Evolutionary conservation across 257 asterid genomes (phyloP), one percentile per base, ranked within the genome.

Genomic region (Nicotiana obtusifolia): DNA sequence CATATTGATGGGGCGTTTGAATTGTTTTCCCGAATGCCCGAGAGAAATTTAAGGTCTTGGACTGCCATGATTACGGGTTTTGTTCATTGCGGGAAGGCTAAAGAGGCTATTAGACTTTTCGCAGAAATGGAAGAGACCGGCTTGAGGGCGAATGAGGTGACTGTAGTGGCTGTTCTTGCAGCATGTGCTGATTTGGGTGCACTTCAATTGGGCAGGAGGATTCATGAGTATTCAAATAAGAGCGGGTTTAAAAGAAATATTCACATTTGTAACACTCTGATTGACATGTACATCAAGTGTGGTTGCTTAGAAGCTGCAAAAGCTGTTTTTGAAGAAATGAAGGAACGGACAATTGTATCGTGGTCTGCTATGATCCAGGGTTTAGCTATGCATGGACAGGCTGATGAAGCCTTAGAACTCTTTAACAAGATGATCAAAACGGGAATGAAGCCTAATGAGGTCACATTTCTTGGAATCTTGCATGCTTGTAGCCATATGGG

Each of bases 291-390:
- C 76, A 83, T 88, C 17, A 91, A 93, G 61, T 90, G 97, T 79
- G 97, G 97, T 59, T 87, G 88, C 81, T 64, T 91, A 64, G 82
- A 90, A 66, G 87, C 86, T 61, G 95, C 97, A n/a, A 66, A 5
- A 19, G 80, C 16, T 75, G 91, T 91, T 20, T 93, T 93, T 13
- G 80, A 81, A 68, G 87, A 78, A 24, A 86, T 91, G 91, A 82
- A 88, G 26, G 88, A 83, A 57, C 86, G 85, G 4, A 88, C 94
- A 5, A 64, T 93, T 56, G 81, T 93, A 82, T 88, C 95, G 5
- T 93, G 95, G 94, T 91, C 94, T 52, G 84, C 97, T 73, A 93
- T 93, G 92, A 90, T 93, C 67, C 94, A 87, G 67, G 97, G 97
- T 80, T 87, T 89, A 20, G 94, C 97, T 56, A 84, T 93, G 76